phyloP scores from a whole-genome alignment of 2,329 filamentous ascomycete species.

The Aphanoascus verrucosus region DNA sequence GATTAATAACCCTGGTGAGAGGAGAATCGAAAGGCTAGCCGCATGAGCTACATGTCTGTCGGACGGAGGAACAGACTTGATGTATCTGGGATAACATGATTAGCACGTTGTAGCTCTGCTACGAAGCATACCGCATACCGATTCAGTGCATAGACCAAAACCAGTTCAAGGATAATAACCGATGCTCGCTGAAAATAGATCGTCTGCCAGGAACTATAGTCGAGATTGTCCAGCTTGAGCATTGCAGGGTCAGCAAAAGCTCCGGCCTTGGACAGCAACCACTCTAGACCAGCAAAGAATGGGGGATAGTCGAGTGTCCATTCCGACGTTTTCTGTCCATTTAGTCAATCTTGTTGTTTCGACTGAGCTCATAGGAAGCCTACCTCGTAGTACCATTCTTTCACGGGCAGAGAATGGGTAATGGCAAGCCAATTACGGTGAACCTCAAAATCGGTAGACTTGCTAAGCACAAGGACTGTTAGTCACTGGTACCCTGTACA shows the following conservation, averaged over 20 bases:
- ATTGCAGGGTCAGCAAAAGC: slow-evolving; percentile 67
- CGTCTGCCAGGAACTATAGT: slow-evolving; percentile 86
- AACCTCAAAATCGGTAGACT: slow-evolving; percentile 98
- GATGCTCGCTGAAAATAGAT: slow-evolving; percentile 86
- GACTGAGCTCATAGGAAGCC: slow-evolving; percentile 11
- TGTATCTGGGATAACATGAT: slow-evolving; percentile 45
- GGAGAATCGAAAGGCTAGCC: slow-evolving; percentile 74
- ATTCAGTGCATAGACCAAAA: slow-evolving; percentile 73
- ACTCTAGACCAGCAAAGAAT: slow-evolving; percentile 97
- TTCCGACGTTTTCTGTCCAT: slow-evolving; percentile 73
- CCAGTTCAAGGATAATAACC: slow-evolving; percentile 73
- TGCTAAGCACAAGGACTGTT: slow-evolving; percentile 46
- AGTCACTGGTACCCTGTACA: background rate
- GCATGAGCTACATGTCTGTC: slow-evolving; percentile 72
- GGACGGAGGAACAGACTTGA: slow-evolving; percentile 55
- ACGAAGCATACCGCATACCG: slow-evolving; percentile 40
- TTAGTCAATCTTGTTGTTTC: background rate
- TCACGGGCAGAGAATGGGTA: slow-evolving; percentile 74
- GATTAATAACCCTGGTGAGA: slow-evolving; percentile 87
- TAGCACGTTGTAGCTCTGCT: background rate
- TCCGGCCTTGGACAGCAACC: slow-evolving; percentile 73
- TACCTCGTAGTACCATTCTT: slow-evolving; percentile 89
- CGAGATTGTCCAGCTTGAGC: slow-evolving; percentile 68
- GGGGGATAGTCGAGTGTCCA: slow-evolving; percentile 99
- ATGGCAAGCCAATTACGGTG: slow-evolving; percentile 98